Conservation (phyloP, 768 basidiomycete species). For the Tylopilus sp. region DNA sequence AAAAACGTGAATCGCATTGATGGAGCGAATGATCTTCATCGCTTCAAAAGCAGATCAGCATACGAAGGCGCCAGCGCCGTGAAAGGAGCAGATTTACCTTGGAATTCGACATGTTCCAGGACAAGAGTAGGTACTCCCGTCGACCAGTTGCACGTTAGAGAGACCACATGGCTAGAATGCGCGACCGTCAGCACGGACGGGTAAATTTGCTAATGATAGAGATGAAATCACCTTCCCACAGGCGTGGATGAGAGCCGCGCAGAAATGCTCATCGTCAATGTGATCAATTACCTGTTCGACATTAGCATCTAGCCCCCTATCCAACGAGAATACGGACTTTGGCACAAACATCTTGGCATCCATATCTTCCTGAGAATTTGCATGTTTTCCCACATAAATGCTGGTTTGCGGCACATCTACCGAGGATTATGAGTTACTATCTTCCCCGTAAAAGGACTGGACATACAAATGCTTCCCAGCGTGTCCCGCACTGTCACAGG, state of each 20-base stretch:
- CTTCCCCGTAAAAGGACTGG: rapidly evolving
- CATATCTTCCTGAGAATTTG: conserved; percentile 40
- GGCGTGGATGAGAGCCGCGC: conserved; percentile 49
- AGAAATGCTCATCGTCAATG: conserved; percentile 46
- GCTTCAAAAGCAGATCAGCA: conserved; percentile 28
- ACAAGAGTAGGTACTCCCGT: conserved; percentile 39
- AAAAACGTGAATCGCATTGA: conserved; percentile 48
- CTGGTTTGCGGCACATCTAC: conserved; percentile 48
- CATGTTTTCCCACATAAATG: conserved; percentile 59
- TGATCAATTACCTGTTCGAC: conserved; percentile 43
- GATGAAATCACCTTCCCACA: conserved; percentile 46
- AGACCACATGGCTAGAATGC: conserved; percentile 41
- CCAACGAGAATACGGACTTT: conserved; percentile 35
- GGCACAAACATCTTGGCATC: conserved; percentile 51
- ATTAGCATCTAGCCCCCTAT: not conserved
- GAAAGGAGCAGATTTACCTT: conserved; percentile 28
- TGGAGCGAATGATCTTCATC: conserved; percentile 44
- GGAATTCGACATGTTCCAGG: conserved; percentile 39
- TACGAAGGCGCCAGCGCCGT: not conserved
- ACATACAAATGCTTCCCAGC: conserved; percentile 51
- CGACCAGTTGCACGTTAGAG: conserved; percentile 25
- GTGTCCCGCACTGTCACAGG: conserved; percentile 50
- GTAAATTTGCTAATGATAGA: too few species aligned
- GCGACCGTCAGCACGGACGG: not conserved
- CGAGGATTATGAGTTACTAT: not conserved